These are phyloP conservation scores for Botrytis cinerea DNA, from an alignment of 2,329 filamentous ascomycete genomes.

Conservation along the genomic window DNA sequence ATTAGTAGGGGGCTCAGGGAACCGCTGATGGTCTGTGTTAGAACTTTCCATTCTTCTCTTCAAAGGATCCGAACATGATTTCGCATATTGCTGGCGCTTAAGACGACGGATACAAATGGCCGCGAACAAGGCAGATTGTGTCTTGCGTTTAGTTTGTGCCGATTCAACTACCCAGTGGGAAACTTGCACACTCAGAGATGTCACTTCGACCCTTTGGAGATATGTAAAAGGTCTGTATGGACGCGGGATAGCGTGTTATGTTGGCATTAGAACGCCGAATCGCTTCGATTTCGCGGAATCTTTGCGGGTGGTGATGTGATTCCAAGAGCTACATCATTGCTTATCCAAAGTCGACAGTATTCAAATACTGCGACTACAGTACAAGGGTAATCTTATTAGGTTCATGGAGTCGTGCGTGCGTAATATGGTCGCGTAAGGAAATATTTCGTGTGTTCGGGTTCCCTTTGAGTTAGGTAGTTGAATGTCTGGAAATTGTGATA, in stretches of 20 bases:
- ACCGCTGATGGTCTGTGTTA: not conserved
- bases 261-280: not conserved
- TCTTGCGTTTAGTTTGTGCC: not conserved
- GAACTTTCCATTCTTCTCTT: not conserved
- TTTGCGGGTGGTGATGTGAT: not conserved
- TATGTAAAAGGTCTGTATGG: not conserved
- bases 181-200: not conserved
- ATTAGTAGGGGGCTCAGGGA: not conserved
- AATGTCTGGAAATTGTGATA: not conserved
- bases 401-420: not conserved
- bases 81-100: conserved; percentile 1
- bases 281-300: not conserved
- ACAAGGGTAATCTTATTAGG: not conserved
- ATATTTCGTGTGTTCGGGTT: not conserved
- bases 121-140: not conserved
- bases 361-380: not conserved
- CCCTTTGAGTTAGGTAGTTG: not conserved
- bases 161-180: not conserved
- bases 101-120: not conserved
- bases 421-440: not conserved
- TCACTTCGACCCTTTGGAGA: not conserved
- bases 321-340: not conserved
- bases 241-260: no score
- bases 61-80: not conserved
- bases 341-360: not conserved